Evolutionary conservation across 1,139 yeast species (phyloP), one percentile per base, ranked within the genome.

Genomic region (Zygoascus hellenicus): DNA sequence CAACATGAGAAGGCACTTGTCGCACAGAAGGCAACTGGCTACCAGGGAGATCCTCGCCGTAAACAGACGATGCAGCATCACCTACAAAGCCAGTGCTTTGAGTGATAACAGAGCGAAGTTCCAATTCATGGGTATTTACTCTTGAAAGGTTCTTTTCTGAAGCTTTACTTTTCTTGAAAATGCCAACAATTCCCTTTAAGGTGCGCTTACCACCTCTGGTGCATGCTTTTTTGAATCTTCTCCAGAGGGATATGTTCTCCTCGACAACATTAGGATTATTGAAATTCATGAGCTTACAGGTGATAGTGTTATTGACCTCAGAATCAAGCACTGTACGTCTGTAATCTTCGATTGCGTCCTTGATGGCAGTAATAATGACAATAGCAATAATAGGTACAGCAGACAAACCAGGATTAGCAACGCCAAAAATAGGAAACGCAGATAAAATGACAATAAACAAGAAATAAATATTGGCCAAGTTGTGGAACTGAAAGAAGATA

Each of bases 351-450:
- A 92, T 74, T 0, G 95, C 97, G 69, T 92, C 98, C 62, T 90
- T 90, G 55, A 86, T 68, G 9, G 96, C 97, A 1, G 98, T 92
- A 50, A 92, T 77, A 51, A 77, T 71, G 38, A 92, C 96, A 71
- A 92, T 90, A 50, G 89, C 97, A 66, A 90, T 86, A 65, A 92
- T 79, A 2, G 98, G 98, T 41, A 89, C 97, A 1, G 96, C 90
- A 9, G 95, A 84, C 53, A 92, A 69, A 2, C 92, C 97, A 0
- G 98, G 97, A 54, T 78, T 81, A 13, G 84, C 79, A 34, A 90
- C 97, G 59, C 98, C 98, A 64, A 92, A 92, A 48, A 92, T 82
- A 53, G 85, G 78, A 69, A 92, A 88, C 14, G 67, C 64, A 45
- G 53, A 94, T 57, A 89, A 68, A 53, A 89, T 83, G 58, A 81